Evolutionary conservation across 176 grass and related monocot species (phyloP), one percentile per base, ranked within the genome.

Genomic region (Pontederia paniculata): DNA sequence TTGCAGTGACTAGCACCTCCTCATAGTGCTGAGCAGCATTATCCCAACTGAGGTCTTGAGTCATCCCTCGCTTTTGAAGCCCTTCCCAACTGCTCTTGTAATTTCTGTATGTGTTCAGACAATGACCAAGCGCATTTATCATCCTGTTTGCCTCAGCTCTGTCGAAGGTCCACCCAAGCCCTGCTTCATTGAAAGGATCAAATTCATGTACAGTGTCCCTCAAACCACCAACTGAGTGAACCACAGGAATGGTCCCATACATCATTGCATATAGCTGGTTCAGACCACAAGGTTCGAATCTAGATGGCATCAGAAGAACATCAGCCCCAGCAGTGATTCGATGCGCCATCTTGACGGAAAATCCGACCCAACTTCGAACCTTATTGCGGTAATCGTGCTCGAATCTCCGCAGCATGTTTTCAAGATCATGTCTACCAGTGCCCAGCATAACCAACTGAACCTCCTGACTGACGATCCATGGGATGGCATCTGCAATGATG

Each of bases 261-360:
- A 88, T 98, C 93, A 98, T 88, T 49, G 93, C 93, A 70, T 98
- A 88, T 21, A 91, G 77, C 80, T 91, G 93, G 67, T 91, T 98
- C 74, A 98, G 55, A 10, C 93, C 93, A 16, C 93, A 98, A 41
- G 86, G 86, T 68, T 98, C 93, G 43, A 91, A 98, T 44, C 83
- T 83, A 55, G 93, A 98, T 2, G 93, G 93, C 93, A 98, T 98
- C 69, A 98, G 61, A 9, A 98, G 58, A 65, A 98, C 53, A 56
- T 98, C 86, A 23, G 93, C 80, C 0, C 86, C 93, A 20, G 86
- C 93, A 12, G 86, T 98, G 71, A 91, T 84, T 42, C 86, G 87
- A 19, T 88, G 93, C 23, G 93, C 93, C 70, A 98, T 64, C 66
- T 77, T 72, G 23, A 90, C 86, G 19, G 93, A 98, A 76, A 98